A percentile compares a stretch with the other conserved stretches of the same genome.
Conservation (phyloP, 257 asterid species). For the Capsicum pubescens region DNA sequence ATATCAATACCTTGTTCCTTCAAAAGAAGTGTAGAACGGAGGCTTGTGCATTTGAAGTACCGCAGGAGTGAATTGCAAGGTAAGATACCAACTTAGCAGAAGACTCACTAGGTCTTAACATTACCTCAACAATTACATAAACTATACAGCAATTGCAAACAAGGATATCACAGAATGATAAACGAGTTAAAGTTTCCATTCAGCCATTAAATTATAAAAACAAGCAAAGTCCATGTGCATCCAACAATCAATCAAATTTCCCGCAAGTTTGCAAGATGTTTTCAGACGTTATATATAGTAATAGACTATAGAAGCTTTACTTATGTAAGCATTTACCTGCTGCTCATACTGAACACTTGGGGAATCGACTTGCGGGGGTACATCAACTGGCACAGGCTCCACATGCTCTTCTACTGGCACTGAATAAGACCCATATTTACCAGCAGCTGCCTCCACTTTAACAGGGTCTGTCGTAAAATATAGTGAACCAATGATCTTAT, state of each 20-base stretch:
- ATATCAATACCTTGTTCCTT: background rate
- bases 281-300: background rate
- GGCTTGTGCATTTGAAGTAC: background rate
- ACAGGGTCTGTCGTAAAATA: slow-evolving; percentile 60
- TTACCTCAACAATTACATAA: background rate
- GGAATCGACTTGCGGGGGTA: slow-evolving; percentile 43
- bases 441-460: slow-evolving; percentile 69
- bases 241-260: slow-evolving; percentile 8
- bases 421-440: slow-evolving; percentile 61
- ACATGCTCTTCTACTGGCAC: slow-evolving; percentile 53
- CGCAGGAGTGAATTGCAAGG: background rate
- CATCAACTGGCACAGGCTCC: slow-evolving; percentile 43
- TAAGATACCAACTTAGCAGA: background rate
- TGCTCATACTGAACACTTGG: slow-evolving; percentile 50
- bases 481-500: slow-evolving; percentile 75
- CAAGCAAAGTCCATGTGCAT: background rate
- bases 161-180: background rate
- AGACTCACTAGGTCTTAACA: background rate
- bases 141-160: slow-evolving; percentile 20
- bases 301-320: background rate
- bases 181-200: background rate
- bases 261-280: background rate
- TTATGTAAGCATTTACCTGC: slow-evolving; percentile 44
- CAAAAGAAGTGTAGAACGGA: background rate
- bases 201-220: slow-evolving; percentile 10